phyloP scores from a whole-genome alignment of 2,329 filamentous ascomycete species.

The Tolypocladium nubicola region DNA sequence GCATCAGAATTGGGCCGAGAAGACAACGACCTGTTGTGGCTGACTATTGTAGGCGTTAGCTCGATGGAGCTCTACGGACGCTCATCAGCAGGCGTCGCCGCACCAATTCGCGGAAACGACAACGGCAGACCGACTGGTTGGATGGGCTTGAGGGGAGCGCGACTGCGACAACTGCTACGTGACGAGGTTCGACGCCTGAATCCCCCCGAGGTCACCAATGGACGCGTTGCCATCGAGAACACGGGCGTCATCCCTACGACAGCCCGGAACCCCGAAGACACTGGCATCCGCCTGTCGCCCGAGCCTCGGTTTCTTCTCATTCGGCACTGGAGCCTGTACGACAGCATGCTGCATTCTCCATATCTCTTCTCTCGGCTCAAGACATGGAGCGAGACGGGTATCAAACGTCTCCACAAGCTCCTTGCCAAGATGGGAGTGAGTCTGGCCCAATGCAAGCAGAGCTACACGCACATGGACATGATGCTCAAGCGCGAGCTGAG shows the following conservation, averaged over 20 bases:
- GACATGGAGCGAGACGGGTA: conserved; percentile 85
- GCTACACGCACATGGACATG: conserved; percentile 98
- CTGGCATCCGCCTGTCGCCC: conserved; percentile 80
- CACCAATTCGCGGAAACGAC: conserved; percentile 44
- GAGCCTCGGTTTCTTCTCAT: conserved; percentile 90
- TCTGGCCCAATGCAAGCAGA: conserved; percentile 85
- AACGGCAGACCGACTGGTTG: conserved; percentile 55
- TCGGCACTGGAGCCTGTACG: conserved; percentile 93
- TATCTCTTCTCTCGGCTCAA: conserved; percentile 87
- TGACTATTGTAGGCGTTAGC: conserved; percentile 89
- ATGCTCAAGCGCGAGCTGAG: conserved; percentile 82
- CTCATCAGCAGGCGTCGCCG: conserved; percentile 68
- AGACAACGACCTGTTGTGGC: conserved; percentile 93
- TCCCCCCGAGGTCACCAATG: conserved; percentile 58
- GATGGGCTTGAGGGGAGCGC: conserved; percentile 72
- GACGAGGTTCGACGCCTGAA: conserved; percentile 94
- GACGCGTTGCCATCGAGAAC: conserved; percentile 52
- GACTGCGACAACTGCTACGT: conserved; percentile 73
- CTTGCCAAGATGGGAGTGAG: conserved; percentile 98
- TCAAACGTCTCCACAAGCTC: conserved; percentile 84
- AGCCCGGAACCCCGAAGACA: conserved; percentile 81
- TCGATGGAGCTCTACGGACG: conserved; percentile 86
- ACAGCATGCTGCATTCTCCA: conserved; percentile 95
- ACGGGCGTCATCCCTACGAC: conserved; percentile 82
- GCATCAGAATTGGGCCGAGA: conserved; percentile 91